phyloP scores from a whole-genome alignment of 2,329 filamentous ascomycete species.

The Phyllosticta paracitricarpa region DNA sequence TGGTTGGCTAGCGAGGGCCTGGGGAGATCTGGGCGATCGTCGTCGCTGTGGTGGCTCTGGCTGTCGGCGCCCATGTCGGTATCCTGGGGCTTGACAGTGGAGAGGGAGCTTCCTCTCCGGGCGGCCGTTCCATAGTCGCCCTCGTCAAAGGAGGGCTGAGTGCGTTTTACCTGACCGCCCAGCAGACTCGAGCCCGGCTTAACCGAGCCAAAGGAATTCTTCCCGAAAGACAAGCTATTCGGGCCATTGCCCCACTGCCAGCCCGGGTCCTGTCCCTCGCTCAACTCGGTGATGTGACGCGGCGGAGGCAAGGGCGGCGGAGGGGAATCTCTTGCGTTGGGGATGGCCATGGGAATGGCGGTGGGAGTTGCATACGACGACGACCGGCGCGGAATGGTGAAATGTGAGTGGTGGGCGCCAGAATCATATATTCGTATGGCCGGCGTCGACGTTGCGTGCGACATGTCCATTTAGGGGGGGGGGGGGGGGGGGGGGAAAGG shows the following conservation, averaged over 20 bases:
- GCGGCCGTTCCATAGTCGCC: slow-evolving; percentile 18
- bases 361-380: slow-evolving; percentile 27
- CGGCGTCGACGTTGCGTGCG: slow-evolving; percentile 25
- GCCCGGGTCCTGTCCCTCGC: slow-evolving; percentile 48
- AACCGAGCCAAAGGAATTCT: slow-evolving; percentile 32
- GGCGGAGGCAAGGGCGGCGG: slow-evolving; percentile 59
- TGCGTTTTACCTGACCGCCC: slow-evolving; percentile 19
- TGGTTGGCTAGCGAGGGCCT: slow-evolving; percentile 31
- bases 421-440: slow-evolving; percentile 34
- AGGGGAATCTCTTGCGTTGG: slow-evolving; percentile 41
- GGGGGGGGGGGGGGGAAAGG: too few species aligned
- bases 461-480: slow-evolving; percentile 20
- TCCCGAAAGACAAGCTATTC: slow-evolving; percentile 37
- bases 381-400: slow-evolving; percentile 20
- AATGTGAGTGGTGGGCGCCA: slow-evolving; percentile 23
- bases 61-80: slow-evolving; percentile 27
- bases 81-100: slow-evolving; percentile 26
- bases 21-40: slow-evolving; percentile 24
- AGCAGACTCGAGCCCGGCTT: slow-evolving; percentile 40
- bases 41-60: slow-evolving; percentile 24
- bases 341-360: slow-evolving; percentile 53
- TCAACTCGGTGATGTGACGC: slow-evolving; percentile 46
- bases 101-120: slow-evolving; percentile 31
- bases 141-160: slow-evolving; percentile 17
- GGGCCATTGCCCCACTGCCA: slow-evolving; percentile 54